Evolutionary conservation across 148 eudicot genomes (phyloP).

Genomic region (Rhododendron molle): DNA sequence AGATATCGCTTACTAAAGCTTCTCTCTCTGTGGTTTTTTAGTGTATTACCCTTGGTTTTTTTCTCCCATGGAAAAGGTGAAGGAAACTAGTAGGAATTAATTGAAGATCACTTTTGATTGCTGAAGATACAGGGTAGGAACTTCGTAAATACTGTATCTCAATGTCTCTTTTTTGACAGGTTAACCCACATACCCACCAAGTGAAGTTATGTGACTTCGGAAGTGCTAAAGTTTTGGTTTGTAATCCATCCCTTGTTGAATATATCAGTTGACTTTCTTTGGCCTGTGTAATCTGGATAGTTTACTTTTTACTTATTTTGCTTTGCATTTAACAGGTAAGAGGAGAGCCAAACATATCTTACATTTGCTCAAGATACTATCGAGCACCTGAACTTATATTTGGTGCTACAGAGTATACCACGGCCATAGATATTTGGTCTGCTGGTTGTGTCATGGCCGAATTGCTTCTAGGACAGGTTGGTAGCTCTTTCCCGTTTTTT

Average conservation of each 20-base stretch:
- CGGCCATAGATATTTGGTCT: constrained; percentile 94
- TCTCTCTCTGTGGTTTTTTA: not conserved
- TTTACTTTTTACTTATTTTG: not conserved
- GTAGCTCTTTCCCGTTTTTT: not conserved
- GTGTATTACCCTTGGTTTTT: not conserved
- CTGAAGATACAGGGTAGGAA: not conserved
- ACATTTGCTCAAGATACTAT: constrained; percentile 89
- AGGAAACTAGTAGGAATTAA: not conserved
- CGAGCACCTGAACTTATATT: constrained; percentile 90
- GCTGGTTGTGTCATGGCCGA: constrained; percentile 93
- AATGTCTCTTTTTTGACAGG: constrained; percentile 30
- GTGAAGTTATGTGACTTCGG: constrained; percentile 85
- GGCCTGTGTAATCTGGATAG: not conserved
- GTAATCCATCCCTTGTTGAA: not conserved
- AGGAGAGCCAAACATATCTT: constrained; percentile 93
- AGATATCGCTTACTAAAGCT: not conserved
- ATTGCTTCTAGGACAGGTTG: constrained; percentile 77
- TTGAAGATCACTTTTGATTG: not conserved
- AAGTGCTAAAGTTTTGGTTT: constrained; percentile 90
- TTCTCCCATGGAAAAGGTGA: not conserved
- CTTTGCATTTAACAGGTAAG: constrained; percentile 46
- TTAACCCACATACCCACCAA: constrained; percentile 84
- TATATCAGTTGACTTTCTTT: not conserved
- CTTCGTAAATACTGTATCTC: not conserved
- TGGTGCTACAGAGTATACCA: constrained; percentile 89